These are phyloP conservation scores for Hyaloscypha bicolor DNA, from an alignment of 495 filamentous ascomycete genomes.

Conservation along the genomic window DNA sequence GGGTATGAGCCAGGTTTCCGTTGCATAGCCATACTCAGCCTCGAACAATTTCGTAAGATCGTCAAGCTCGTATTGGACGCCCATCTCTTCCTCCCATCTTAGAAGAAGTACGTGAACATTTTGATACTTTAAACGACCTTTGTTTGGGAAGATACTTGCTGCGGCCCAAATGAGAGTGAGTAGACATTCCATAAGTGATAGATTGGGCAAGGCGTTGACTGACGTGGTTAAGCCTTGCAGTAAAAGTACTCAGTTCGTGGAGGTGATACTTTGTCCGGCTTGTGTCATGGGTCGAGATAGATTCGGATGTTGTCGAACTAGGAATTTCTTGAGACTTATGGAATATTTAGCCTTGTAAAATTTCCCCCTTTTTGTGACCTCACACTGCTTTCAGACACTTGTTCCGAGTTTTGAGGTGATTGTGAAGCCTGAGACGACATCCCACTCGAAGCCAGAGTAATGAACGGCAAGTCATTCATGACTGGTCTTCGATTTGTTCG, in stretches of 20 bases:
- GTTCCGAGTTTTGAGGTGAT: neutral
- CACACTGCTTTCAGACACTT: neutral
- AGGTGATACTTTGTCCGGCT: conserved; percentile 1
- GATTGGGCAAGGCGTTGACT: neutral
- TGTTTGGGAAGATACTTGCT: neutral
- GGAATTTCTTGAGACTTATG: neutral
- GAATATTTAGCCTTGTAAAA: neutral
- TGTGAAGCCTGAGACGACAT: neutral
- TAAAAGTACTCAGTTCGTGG: neutral
- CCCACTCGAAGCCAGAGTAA: neutral
- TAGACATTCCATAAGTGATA: neutral
- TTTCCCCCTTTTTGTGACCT: neutral
- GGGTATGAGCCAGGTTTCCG: conserved; percentile 51
- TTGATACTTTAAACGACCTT: conserved; percentile 33
- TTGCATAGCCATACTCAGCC: conserved; percentile 50
- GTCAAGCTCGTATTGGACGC: conserved; percentile 46
- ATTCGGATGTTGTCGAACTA: neutral
- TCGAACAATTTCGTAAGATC: conserved; percentile 48
- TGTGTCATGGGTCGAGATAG: neutral
- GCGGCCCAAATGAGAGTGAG: conserved; percentile 1
- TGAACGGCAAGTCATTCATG: neutral
- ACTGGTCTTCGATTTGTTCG: no score
- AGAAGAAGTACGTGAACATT: conserved; percentile 50
- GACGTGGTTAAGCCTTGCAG: conserved; percentile 1
- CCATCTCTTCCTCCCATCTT: conserved; percentile 48